Conservation (phyloP, 257 asterid species). For the Solanum chilense region DNA sequence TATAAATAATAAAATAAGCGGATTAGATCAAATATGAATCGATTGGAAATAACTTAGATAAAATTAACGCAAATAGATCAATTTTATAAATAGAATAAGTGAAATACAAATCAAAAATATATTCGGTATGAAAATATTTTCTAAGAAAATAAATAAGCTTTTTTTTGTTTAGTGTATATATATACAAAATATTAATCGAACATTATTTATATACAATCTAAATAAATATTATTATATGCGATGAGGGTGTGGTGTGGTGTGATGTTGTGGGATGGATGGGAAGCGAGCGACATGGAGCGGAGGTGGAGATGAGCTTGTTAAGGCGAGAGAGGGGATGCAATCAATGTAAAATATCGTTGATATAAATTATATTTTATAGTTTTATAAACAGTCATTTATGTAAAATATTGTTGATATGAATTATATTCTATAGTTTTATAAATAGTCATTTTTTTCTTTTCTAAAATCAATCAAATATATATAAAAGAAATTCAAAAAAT, state of each 20-base stretch:
- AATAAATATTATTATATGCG: neutral
- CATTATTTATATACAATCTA: too few relatives aligned
- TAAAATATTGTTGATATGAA: too few relatives aligned
- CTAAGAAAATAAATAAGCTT: neutral
- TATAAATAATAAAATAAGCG: neutral
- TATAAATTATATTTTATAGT: too few relatives aligned
- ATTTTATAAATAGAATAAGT: neutral
- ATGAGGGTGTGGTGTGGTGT: neutral
- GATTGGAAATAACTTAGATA: rapidly evolving
- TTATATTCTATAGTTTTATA: too few relatives aligned
- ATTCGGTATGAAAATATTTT: neutral
- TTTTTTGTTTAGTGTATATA: too few relatives aligned
- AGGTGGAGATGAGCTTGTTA: neutral
- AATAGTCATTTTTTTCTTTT: too few relatives aligned
- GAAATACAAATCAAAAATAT: neutral
- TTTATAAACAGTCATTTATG: too few relatives aligned
- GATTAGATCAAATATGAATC: neutral
- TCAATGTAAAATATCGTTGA: neutral
- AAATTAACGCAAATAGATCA: too few relatives aligned
- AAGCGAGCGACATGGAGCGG: neutral
- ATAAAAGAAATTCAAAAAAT: too few relatives aligned
- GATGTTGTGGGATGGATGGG: neutral
- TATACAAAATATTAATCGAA: too few relatives aligned
- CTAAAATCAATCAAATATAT: too few relatives aligned
- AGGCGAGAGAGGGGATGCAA: neutral